Percentiles rank a stretch among this genome's conserved stretches.
Evolutionary conservation across 2,329 filamentous ascomycete genomes (phyloP).

Genomic region (Stromatinia cepivora): DNA sequence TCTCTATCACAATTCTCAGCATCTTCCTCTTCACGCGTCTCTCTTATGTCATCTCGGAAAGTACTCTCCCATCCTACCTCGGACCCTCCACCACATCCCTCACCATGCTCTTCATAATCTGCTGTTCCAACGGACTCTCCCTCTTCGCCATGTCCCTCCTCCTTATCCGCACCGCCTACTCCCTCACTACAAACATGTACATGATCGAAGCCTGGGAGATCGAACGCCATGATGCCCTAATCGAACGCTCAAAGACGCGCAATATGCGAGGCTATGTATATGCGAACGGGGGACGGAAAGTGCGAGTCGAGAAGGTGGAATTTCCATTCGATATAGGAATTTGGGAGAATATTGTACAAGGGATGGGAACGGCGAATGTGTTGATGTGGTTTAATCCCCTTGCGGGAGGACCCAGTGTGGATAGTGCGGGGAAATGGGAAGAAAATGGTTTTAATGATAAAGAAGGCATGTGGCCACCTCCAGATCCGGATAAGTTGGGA

Average conservation of each 20-base stretch:
- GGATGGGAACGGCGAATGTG: slow-evolving; percentile 69
- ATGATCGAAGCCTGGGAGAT: slow-evolving; percentile 81
- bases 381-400: slow-evolving; percentile 71
- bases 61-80: slow-evolving; percentile 71
- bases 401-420: slow-evolving; percentile 49
- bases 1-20: slow-evolving; percentile 61
- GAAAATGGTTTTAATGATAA: slow-evolving; percentile 76
- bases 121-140: slow-evolving; percentile 58
- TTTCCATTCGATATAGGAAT: slow-evolving; percentile 82
- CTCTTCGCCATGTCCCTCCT: slow-evolving; percentile 65
- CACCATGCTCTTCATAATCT: slow-evolving; percentile 59
- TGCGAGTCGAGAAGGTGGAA: slow-evolving; percentile 64
- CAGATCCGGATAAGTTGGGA: slow-evolving; percentile 60
- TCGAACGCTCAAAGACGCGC: slow-evolving; percentile 71
- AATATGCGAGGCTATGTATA: slow-evolving; percentile 45
- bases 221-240: slow-evolving; percentile 68
- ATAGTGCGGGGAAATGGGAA: slow-evolving; percentile 55
- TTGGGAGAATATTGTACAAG: slow-evolving; percentile 70
- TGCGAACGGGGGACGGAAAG: slow-evolving; percentile 49
- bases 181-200: slow-evolving; percentile 68
- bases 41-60: slow-evolving; percentile 60
- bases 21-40: slow-evolving; percentile 62
- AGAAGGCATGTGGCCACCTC: slow-evolving; percentile 61
- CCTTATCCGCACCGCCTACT: slow-evolving; percentile 60
- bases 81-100: slow-evolving; percentile 64